Conservation (phyloP, 805 yeast species). For the Sugiyamaella valdiviana region DNA sequence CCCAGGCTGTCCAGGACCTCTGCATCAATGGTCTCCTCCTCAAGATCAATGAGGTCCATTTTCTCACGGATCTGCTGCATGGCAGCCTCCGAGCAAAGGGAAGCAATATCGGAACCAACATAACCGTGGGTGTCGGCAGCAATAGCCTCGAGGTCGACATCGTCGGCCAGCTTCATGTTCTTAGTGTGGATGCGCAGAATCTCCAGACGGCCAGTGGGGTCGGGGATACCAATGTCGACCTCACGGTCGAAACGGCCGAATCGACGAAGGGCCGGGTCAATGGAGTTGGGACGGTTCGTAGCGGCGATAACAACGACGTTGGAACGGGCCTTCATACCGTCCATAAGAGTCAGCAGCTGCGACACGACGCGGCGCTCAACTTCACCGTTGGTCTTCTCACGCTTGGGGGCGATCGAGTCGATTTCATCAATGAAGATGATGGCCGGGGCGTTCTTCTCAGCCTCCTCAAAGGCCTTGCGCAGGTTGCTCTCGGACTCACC, state of each 20-base stretch:
- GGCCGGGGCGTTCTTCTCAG: constrained; percentile 97
- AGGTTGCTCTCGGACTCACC: constrained; percentile 97
- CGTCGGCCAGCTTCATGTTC: constrained; percentile 94
- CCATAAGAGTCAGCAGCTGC: constrained; percentile 95
- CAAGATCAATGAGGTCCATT: constrained; percentile 95
- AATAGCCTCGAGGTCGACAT: constrained; percentile 90
- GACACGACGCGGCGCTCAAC: constrained; percentile 99
- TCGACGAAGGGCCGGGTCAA: constrained; percentile 80
- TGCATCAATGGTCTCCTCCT: constrained; percentile 95
- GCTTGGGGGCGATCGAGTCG: constrained; percentile 98
- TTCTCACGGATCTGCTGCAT: constrained; percentile 99
- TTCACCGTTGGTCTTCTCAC: constrained; percentile 99
- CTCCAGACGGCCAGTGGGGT: constrained; percentile 97
- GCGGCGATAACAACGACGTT: constrained; percentile 98
- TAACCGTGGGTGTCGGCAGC: constrained; percentile 99
- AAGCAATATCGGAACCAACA: constrained; percentile 98
- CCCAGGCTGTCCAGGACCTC: constrained; percentile 94
- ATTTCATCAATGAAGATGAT: constrained; percentile 97
- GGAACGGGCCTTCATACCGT: constrained; percentile 99
- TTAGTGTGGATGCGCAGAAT: constrained; percentile 95
- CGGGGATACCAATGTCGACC: constrained; percentile 89
- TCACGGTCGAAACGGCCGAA: constrained; percentile 83
- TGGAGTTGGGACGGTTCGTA: constrained; percentile 80
- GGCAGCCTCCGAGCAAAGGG: constrained; percentile 99
- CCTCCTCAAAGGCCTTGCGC: constrained; percentile 98